Base-by-base conservation (phyloP, 768 basidiomycete genomes). In the Vishniacozyma victoriae region DNA sequence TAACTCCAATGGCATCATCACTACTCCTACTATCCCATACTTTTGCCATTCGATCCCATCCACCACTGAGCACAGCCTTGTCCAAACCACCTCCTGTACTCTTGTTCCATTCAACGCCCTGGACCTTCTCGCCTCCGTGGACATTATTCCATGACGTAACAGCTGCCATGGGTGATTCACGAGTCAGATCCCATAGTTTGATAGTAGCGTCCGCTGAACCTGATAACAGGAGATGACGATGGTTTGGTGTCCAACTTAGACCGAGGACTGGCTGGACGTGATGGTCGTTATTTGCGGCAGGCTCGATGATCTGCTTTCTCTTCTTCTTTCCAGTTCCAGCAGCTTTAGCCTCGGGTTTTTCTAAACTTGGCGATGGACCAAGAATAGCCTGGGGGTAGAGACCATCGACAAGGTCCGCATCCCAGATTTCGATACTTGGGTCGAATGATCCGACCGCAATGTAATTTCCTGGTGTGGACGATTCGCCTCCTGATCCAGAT, bases 351-450 rank as follows among this genome's bases (percentile, higher is more conserved):
- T 67, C 63, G 25, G 66, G 69, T 24, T 64, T 65, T 44, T 68
- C 68, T 22, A 64, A 26, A n/a, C 50, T 52, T 22, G 69, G 69
- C 6, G 87, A 87, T 35, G 90, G 82, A 20, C 95, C 95, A 26
- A 99, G 82, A 49, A 99, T 82, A 46, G 85, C 82, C 54, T 85
- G 82, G 0, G 95, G 95, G 70, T 93, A 97, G 77, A 97, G 84
- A 16, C 87, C 83, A 64, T 97, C 93, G 40, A 99, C 78, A 24
- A 85, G 78, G 70, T 97, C 92, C 43, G 96, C 78, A 14, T 90
- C 92, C 89, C 92, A 99, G 60, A 99, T 93, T 73, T 99, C 95
- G 54, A 99, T 96, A 67, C 93, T 89, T 19, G 95, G 93, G 57
- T 97, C 92, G 46, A 97, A 81, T 2, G 91, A 93, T 12, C 93